A percentile compares a stretch with the other conserved stretches of the same genome.
Conservation (phyloP, 441 rosid genomes). For the Pelargonium exstipulatum region DNA sequence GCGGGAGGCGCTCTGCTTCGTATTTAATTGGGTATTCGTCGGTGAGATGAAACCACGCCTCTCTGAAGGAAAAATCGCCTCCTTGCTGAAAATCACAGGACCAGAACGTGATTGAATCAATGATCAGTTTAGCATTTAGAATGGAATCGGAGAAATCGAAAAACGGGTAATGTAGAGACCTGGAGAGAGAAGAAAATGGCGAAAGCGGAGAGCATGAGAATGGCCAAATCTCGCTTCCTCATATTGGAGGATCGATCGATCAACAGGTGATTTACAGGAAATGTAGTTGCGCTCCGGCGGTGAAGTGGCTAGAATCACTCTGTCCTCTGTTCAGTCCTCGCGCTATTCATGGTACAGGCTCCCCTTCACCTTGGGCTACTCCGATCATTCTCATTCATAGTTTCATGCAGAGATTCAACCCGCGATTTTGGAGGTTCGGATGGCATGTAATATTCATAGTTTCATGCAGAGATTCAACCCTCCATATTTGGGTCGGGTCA, state of each 20-base stretch:
- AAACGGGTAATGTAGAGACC: slow-evolving; percentile 31
- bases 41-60: slow-evolving; percentile 77
- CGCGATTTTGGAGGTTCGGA: no score
- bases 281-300: neutral
- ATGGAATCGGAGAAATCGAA: neutral
- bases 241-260: slow-evolving; percentile 24
- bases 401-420: no score
- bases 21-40: slow-evolving; percentile 5
- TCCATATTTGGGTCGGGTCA: no score
- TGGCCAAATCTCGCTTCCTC: slow-evolving; percentile 98
- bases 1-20: slow-evolving; percentile 69
- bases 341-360: no score
- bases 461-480: no score
- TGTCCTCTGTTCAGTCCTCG: no score
- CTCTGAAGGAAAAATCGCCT: slow-evolving; percentile 93
- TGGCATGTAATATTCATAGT: no score
- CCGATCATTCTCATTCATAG: no score
- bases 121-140: neutral
- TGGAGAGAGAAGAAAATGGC: slow-evolving; percentile 97
- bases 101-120: neutral
- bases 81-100: slow-evolving; percentile 54
- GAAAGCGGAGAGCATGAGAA: slow-evolving; percentile 89
- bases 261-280: neutral
- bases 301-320: no score
- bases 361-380: no score